These are phyloP conservation scores for Podaxis sp. DNA, from an alignment of 768 basidiomycete genomes.

Conservation along the genomic window DNA sequence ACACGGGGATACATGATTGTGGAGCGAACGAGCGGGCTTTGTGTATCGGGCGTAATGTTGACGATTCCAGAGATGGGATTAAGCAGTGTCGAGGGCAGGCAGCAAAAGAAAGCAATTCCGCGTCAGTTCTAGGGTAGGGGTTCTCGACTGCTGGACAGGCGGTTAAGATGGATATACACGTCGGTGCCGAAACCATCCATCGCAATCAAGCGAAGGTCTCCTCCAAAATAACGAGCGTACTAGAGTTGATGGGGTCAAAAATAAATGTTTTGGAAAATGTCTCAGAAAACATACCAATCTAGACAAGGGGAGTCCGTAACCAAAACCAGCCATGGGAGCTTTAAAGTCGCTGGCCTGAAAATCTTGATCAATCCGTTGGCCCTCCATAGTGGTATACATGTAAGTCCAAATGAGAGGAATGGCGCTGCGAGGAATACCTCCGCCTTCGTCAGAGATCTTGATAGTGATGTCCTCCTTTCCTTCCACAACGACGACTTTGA, in stretches of 20 bases:
- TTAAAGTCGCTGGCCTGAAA: constrained; percentile 89
- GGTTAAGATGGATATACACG: constrained; percentile 89
- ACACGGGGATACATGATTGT: too few relatives aligned
- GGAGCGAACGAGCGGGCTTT: not conserved
- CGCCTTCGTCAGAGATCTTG: constrained; percentile 98
- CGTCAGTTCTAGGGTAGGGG: constrained; percentile 52
- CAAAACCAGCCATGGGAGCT: constrained; percentile 97
- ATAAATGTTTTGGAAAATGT: not conserved
- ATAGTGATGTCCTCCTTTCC: constrained; percentile 99
- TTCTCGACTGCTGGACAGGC: constrained; percentile 79
- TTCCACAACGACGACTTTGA: constrained; percentile 93
- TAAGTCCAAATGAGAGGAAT: constrained; percentile 98
- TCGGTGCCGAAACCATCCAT: constrained; percentile 99
- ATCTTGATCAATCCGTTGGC: constrained; percentile 69
- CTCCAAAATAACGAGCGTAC: constrained; percentile 96
- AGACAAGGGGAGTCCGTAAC: constrained; percentile 91
- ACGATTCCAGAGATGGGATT: not conserved
- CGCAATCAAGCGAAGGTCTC: constrained; percentile 88
- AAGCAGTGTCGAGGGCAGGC: not conserved
- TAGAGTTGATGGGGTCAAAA: constrained; percentile 25
- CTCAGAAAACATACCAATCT: constrained; percentile 61
- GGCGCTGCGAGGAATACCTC: constrained; percentile 85
- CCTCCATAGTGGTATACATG: constrained; percentile 90
- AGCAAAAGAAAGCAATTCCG: not conserved
- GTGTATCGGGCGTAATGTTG: not conserved